phyloP scores from a whole-genome alignment of 2,329 filamentous ascomycete genomes.

The Aureobasidium namibiae region DNA sequence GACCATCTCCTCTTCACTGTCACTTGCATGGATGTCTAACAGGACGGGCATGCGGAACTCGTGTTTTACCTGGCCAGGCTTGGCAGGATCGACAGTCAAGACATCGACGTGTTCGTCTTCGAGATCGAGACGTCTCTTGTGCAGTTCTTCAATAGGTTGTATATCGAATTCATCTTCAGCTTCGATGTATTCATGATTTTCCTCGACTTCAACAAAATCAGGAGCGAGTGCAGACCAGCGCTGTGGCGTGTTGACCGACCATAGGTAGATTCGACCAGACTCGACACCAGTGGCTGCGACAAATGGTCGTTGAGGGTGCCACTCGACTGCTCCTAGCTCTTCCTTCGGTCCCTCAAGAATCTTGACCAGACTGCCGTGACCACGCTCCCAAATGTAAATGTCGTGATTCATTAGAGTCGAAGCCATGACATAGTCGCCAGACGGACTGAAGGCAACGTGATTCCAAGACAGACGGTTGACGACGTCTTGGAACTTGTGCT shows the following conservation, averaged over 20 bases:
- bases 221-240: slow-evolving; percentile 95
- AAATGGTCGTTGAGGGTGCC: slow-evolving; percentile 83
- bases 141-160: slow-evolving; percentile 87
- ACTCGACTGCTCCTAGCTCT: slow-evolving; percentile 92
- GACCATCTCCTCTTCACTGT: slow-evolving; percentile 83
- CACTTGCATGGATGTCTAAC: slow-evolving; percentile 86
- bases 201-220: slow-evolving; percentile 94
- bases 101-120: slow-evolving; percentile 95
- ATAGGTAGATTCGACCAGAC: slow-evolving; percentile 87
- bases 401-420: slow-evolving; percentile 98
- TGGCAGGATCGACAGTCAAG: slow-evolving; percentile 62
- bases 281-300: slow-evolving; percentile 89
- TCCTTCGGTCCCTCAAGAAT: slow-evolving; percentile 96
- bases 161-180: slow-evolving; percentile 97
- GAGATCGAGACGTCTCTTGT: slow-evolving; percentile 78
- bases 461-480: slow-evolving; percentile 96
- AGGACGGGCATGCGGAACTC: slow-evolving; percentile 83
- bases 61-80: slow-evolving; percentile 34
- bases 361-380: slow-evolving; percentile 86
- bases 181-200: slow-evolving; percentile 95
- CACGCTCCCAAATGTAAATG: slow-evolving; percentile 95
- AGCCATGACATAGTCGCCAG: slow-evolving; percentile 90
- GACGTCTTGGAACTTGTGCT: slow-evolving; percentile 97
- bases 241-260: slow-evolving; percentile 91
- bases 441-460: slow-evolving; percentile 88